Conservation (phyloP, 1,139 yeast species). For the Hemisphaericaspora lyxosophila region DNA sequence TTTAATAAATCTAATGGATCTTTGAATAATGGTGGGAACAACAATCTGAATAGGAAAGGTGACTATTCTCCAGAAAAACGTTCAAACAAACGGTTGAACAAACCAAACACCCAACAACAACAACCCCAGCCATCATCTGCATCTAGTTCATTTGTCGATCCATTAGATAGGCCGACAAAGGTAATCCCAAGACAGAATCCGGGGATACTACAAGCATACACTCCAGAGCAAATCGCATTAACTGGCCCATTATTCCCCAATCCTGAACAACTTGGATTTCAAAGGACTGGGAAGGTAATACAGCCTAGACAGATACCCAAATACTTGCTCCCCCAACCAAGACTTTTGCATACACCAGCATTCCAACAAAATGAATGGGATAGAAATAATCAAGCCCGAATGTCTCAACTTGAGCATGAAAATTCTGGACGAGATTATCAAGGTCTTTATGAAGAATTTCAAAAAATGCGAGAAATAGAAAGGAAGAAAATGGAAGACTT, state of each 20-base stretch:
- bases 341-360: constrained; percentile 35
- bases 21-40: too few species aligned
- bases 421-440: constrained; percentile 39
- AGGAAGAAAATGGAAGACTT: constrained; percentile 75
- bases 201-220: constrained; percentile 21
- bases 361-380: constrained; percentile 44
- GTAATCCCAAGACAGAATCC: constrained; percentile 25
- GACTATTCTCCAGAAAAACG: constrained; percentile 2
- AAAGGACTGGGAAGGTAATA: constrained; percentile 4
- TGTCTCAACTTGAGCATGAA: constrained; percentile 35
- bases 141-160: constrained; percentile 10
- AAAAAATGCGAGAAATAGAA: constrained; percentile 73
- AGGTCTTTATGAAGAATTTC: constrained; percentile 54
- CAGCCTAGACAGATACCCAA: constrained; percentile 36
- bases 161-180: constrained; percentile 20
- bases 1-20: constrained; percentile 11
- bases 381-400: constrained; percentile 37
- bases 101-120: constrained; percentile 6
- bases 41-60: too few species aligned
- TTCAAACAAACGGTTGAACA: constrained; percentile 5
- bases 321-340: constrained; percentile 37
- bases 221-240: constrained; percentile 20
- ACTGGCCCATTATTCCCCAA: constrained; percentile 31
- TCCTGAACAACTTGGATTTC: constrained; percentile 35
- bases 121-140: constrained; percentile 1